phyloP scores from a whole-genome alignment of 164 flowering plant species.

The Houttuynia cordata region DNA sequence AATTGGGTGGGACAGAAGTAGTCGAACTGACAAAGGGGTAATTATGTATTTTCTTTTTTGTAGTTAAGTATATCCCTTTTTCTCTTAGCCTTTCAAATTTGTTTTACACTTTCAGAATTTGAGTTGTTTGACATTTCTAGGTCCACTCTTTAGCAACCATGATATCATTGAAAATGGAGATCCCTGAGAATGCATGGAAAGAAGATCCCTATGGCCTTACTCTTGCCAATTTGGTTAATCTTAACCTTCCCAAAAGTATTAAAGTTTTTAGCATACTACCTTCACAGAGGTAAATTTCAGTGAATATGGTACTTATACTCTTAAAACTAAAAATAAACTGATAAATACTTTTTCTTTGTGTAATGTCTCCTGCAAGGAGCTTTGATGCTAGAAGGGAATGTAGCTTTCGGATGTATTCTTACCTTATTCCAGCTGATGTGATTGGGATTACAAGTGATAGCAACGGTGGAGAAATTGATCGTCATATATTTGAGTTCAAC shows the following conservation, averaged over 20 bases:
- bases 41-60: slow-evolving; percentile 4
- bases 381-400: slow-evolving; percentile 94
- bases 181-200: slow-evolving; percentile 76
- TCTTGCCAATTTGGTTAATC: slow-evolving; percentile 53
- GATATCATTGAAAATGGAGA: slow-evolving; percentile 85
- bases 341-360: neutral
- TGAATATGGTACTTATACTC: neutral
- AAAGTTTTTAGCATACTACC: slow-evolving; percentile 86
- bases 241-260: slow-evolving; percentile 53
- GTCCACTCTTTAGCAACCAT: slow-evolving; percentile 87
- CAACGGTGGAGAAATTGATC: slow-evolving; percentile 34
- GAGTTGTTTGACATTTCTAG: slow-evolving; percentile 18
- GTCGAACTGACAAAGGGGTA: slow-evolving; percentile 97
- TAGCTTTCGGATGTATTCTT: slow-evolving; percentile 56
- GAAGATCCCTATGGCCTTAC: slow-evolving; percentile 61
- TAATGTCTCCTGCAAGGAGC: slow-evolving; percentile 29
- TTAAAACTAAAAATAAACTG: neutral
- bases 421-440: slow-evolving; percentile 74
- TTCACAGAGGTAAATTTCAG: slow-evolving; percentile 46
- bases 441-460: slow-evolving; percentile 50
- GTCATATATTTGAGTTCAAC: slow-evolving; percentile 59
- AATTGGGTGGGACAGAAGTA: slow-evolving; percentile 88
- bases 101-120: neutral
- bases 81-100: neutral
- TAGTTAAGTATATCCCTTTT: neutral